phyloP scores from a whole-genome alignment of 441 rosid genomes.

The Populus hybrid region DNA sequence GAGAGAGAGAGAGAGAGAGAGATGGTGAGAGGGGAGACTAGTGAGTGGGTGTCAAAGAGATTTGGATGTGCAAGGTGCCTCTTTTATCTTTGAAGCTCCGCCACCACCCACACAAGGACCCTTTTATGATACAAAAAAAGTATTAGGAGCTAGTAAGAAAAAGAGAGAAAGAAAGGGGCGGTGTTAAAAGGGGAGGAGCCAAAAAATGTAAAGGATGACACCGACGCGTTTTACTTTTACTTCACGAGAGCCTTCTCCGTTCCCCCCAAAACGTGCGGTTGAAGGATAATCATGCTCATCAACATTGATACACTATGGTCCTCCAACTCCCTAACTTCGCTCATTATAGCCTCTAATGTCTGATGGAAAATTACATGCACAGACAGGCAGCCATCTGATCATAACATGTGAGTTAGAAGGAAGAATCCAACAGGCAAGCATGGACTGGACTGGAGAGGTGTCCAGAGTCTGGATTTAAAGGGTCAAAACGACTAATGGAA shows the following conservation, averaged over 20 bases:
- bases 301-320: no score
- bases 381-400: no score
- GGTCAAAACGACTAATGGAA: no score
- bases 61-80: constrained; percentile 5
- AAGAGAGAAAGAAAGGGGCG: not conserved
- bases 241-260: not conserved
- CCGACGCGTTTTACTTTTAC: constrained; percentile 38
- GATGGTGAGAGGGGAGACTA: not conserved
- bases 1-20: not conserved
- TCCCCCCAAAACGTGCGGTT: not conserved
- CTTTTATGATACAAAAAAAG: constrained; percentile 3
- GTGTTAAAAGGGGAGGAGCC: not conserved
- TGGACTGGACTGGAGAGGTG: no score
- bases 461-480: no score
- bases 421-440: no score
- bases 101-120: not conserved
- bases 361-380: no score
- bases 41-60: not conserved
- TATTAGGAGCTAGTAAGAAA: not conserved
- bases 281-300: not conserved
- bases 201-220: constrained; percentile 29
- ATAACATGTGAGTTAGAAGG: no score
- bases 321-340: no score
- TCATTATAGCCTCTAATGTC: no score
- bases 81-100: constrained; percentile 25